Evolutionary conservation across 192 early-diverging fungal genomes (phyloP).

Genomic region (Haplosporangium gracile): DNA sequence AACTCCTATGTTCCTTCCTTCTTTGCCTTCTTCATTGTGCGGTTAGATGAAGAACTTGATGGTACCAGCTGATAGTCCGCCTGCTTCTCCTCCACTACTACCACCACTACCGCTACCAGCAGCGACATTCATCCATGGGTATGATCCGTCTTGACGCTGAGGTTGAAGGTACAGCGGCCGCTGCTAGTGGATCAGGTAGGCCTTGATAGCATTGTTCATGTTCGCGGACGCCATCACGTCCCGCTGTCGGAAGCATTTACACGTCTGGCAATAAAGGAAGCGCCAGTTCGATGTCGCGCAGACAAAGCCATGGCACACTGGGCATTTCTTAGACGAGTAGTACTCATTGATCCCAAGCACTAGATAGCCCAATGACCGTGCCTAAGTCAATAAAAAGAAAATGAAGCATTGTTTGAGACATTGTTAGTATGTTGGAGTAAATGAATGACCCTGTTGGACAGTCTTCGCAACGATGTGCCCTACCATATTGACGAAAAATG

Average conservation of each 20-base stretch:
- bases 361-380: slow-evolving; percentile 3
- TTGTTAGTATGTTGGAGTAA: background rate
- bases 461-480: too few relatives aligned
- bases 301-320: slow-evolving; percentile 18
- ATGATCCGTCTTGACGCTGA: slow-evolving; percentile 13
- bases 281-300: slow-evolving; percentile 10
- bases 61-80: background rate
- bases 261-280: slow-evolving; percentile 3
- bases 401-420: too few relatives aligned
- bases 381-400: slow-evolving; percentile 17
- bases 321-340: slow-evolving; percentile 4
- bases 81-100: slow-evolving; percentile 13
- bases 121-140: slow-evolving; percentile 8
- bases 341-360: slow-evolving; percentile 16
- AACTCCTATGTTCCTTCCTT: too few relatives aligned
- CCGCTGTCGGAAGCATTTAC: background rate
- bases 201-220: slow-evolving; percentile 4
- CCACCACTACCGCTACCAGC: slow-evolving; percentile 6
- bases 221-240: slow-evolving; percentile 13
- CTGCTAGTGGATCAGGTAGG: background rate
- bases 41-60: too few relatives aligned
- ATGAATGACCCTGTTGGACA: background rate
- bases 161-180: slow-evolving; percentile 15
- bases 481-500: too few relatives aligned
- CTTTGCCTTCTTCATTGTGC: too few relatives aligned